Base-by-base conservation (phyloP, 148 eudicot species). In the Cornus kousa region DNA sequence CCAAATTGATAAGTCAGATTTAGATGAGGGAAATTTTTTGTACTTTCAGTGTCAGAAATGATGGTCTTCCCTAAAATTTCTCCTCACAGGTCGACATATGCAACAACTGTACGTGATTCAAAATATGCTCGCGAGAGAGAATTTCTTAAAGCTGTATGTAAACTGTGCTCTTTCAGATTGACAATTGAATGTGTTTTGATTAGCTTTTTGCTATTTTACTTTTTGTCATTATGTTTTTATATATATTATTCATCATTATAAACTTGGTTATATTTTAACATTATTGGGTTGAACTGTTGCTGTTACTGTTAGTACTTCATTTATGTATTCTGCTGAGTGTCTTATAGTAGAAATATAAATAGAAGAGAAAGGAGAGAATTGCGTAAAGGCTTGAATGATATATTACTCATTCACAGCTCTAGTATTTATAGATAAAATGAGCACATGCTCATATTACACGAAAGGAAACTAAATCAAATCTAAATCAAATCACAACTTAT, bases 81-180 rank as follows among this genome's bases (percentile, higher is more conserved):
- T 55, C 78, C 43, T 78, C 74, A 75, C 90, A 95, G 98, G 92
- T 96, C 99, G 72, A 96, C 99, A 64, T 93, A 93, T 89, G 99
- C 94, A 69, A 92, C 93, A 68, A 93, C 95, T 67, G 84, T 89
- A 72, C 93, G 99, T 74, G 99, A 92, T 82, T 92, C 91, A 66
- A 96, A 87, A 80, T 92, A 90, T 88, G 95, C 88, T 74, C 91
- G 91, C 33, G 98, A 96, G 89, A 92, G 91, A 78, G 99, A 96
- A 86, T 96, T 96, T 82, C 95, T 93, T 32, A 92, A 92, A 83
- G 94, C 92, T 82, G 99, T 95, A 93, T 84, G 97, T 73, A 43
- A 75, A 55, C 70, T 74, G 20, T 72, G 68, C 57, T 37, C 65
- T 57, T 5, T 24, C 10, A 69, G 3, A 46, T 31, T 68, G 16